Evolutionary conservation across 805 yeast species (phyloP).

Genomic region (Suhomyces xylopsoci): DNA sequence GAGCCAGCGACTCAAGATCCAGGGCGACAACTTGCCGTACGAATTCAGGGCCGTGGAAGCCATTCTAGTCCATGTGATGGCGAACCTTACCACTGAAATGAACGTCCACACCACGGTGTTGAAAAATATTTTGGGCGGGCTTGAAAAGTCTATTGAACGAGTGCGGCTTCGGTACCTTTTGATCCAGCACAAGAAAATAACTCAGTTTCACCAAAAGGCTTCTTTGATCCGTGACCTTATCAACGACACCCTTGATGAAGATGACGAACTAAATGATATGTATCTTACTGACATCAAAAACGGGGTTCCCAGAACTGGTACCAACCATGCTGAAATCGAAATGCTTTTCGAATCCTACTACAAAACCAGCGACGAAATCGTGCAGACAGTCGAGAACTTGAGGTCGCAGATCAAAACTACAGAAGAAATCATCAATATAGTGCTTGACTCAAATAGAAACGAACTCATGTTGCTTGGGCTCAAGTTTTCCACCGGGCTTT

Average conservation of each 20-base stretch:
- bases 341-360: slow-evolving; percentile 87
- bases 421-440: slow-evolving; percentile 91
- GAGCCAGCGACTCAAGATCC: slow-evolving; percentile 34
- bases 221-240: slow-evolving; percentile 76
- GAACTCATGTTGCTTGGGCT: slow-evolving; percentile 86
- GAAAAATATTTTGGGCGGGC: slow-evolving; percentile 65
- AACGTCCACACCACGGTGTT: slow-evolving; percentile 77
- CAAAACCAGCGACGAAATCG: slow-evolving; percentile 89
- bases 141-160: slow-evolving; percentile 80
- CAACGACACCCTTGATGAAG: slow-evolving; percentile 84
- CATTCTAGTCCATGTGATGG: slow-evolving; percentile 73
- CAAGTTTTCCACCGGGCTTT: slow-evolving; percentile 75
- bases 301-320: slow-evolving; percentile 47
- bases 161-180: slow-evolving; percentile 73
- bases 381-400: slow-evolving; percentile 78
- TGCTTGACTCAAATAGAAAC: slow-evolving; percentile 90
- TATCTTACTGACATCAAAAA: slow-evolving; percentile 62
- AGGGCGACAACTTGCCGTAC: slow-evolving; percentile 57
- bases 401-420: slow-evolving; percentile 85
- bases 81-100: slow-evolving; percentile 81
- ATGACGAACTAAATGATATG: slow-evolving; percentile 78
- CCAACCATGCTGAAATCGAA: slow-evolving; percentile 85
- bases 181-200: slow-evolving; percentile 79
- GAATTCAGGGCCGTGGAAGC: slow-evolving; percentile 91
- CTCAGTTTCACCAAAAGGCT: slow-evolving; percentile 82